phyloP scores from a whole-genome alignment of 169 alveolate genomes.

The Plasmodium coatneyi region DNA sequence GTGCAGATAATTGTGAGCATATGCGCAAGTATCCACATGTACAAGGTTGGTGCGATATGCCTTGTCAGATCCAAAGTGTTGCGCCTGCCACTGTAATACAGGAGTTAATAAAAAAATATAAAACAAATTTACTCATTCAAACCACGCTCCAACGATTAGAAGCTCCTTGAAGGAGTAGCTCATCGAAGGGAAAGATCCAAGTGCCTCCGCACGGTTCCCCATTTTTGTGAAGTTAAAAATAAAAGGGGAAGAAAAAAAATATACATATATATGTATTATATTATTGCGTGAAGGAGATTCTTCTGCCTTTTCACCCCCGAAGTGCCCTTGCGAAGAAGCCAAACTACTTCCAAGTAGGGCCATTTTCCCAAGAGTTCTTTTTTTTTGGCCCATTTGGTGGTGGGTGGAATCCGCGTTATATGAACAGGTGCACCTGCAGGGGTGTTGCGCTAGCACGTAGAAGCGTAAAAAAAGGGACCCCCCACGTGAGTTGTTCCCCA shows the following conservation, averaged over 20 bases:
- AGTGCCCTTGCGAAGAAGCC: background rate
- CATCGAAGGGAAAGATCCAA: background rate
- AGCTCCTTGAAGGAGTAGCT: background rate
- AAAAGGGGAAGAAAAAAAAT: background rate
- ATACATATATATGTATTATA: background rate
- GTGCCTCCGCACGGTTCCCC: background rate
- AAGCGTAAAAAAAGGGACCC: background rate
- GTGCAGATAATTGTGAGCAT: background rate
- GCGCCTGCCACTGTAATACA: background rate
- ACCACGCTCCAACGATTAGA: background rate
- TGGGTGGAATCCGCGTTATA: background rate
- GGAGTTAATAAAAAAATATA: background rate
- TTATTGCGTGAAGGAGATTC: background rate
- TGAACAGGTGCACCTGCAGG: background rate
- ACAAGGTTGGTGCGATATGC: background rate
- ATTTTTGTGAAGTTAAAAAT: background rate
- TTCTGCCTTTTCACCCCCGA: background rate
- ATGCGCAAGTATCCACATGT: background rate
- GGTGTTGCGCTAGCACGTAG: background rate
- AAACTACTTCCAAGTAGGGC: background rate
- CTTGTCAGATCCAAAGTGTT: background rate
- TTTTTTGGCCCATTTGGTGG: background rate
- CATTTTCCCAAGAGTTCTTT: background rate
- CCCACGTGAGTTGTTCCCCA: background rate
- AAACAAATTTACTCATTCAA: background rate